A percentile compares a stretch with the other conserved stretches of the same genome.
Conservation (phyloP, 2,329 filamentous ascomycete species). For the Septoria petroselini region DNA sequence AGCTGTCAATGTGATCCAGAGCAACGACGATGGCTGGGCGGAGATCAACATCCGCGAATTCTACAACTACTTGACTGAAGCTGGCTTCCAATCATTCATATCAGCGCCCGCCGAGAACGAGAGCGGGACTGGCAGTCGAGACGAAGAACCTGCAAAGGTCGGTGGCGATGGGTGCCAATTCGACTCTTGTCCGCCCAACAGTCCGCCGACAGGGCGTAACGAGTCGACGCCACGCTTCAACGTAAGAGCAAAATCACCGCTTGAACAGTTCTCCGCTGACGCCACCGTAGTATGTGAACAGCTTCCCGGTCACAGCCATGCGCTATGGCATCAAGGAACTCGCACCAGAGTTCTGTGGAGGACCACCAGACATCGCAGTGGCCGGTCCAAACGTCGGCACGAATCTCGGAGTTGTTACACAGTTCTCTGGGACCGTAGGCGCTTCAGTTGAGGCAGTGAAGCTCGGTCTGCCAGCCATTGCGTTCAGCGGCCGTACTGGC, state of each 20-base stretch:
- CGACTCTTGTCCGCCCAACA: conserved; percentile 55
- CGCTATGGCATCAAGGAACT: conserved; percentile 60
- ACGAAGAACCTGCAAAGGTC: conserved; percentile 21
- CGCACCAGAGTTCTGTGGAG: conserved; percentile 54
- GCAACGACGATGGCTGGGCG: conserved; percentile 73
- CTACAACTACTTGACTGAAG: conserved; percentile 53
- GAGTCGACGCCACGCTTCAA: conserved; percentile 55
- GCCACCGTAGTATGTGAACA: conserved; percentile 62
- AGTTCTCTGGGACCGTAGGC: conserved; percentile 66
- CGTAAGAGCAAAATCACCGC: conserved; percentile 11
- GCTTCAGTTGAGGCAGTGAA: conserved; percentile 59
- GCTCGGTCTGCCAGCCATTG: conserved; percentile 61
- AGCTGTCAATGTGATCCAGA: conserved; percentile 56
- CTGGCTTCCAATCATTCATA: conserved; percentile 61
- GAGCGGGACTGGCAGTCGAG: conserved; percentile 53
- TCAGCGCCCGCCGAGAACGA: conserved; percentile 65
- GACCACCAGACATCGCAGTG: conserved; percentile 60
- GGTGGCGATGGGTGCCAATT: conserved; percentile 52
- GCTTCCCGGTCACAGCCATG: conserved; percentile 63
- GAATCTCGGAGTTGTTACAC: conserved; percentile 57
- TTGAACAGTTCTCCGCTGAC: not conserved
- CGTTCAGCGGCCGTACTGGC: conserved; percentile 59
- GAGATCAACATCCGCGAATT: conserved; percentile 63
- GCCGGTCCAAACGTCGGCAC: conserved; percentile 61
- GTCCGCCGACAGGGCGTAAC: conserved; percentile 54